Percentiles rank a stretch among this genome's conserved stretches.
phyloP scores from a whole-genome alignment of 805 yeast genomes.

The Metschnikowia santaceciliae region DNA sequence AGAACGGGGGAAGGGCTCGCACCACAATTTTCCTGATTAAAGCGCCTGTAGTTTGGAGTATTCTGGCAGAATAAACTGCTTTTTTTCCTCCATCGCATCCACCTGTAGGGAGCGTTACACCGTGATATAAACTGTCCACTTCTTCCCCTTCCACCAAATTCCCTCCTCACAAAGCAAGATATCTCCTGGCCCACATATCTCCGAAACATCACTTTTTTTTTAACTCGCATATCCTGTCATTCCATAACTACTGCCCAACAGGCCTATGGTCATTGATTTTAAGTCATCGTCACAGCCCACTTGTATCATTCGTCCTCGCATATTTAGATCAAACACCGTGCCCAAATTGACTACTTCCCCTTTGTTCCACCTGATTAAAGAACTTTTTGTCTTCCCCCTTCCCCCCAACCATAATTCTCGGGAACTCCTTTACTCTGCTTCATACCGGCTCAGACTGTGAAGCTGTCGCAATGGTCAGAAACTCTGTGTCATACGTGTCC shows the following conservation, averaged over 20 bases:
- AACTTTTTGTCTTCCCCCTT: too few species aligned
- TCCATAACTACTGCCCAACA: neutral
- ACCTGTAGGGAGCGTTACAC: neutral
- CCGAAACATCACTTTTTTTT: neutral
- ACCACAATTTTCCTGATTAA: neutral
- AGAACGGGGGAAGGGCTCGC: neutral
- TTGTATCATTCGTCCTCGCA: neutral
- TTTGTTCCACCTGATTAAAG: too few species aligned
- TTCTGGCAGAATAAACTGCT: neutral
- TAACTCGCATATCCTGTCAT: neutral
- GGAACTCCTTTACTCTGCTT: neutral
- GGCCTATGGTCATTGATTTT: neutral
- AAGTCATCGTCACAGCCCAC: neutral
- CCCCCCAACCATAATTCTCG: too few species aligned
- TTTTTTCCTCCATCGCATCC: slow-evolving; percentile 4
- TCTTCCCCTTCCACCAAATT: neutral
- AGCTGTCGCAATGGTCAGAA: neutral
- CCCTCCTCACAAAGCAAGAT: neutral
- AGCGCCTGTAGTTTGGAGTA: neutral
- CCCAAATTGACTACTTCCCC: too few species aligned
- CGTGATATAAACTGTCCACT: neutral
- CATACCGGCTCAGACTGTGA: neutral
- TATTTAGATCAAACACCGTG: neutral
- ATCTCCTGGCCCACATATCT: neutral
- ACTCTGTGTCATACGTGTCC: slow-evolving; percentile 1